Base-by-base conservation (phyloP, 1,284 basidiomycete genomes). In the Vanrija humicola region DNA sequence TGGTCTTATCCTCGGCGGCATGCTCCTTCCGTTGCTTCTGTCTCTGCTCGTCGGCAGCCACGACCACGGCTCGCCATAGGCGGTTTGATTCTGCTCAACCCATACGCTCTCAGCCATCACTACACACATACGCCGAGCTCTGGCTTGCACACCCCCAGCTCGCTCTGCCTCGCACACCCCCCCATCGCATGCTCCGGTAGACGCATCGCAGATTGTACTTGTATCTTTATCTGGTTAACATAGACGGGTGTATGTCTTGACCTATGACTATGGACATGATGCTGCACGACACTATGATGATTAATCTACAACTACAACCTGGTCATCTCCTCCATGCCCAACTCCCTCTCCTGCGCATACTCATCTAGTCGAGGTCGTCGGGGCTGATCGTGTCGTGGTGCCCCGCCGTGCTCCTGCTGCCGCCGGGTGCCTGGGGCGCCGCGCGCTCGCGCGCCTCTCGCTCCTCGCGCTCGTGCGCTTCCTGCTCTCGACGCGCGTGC, bases 1-100 rank as follows among this genome's bases (percentile, higher is more conserved):
- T 6, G 60, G 76, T 7, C 72, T 88, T 34, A 80, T 89, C 46
- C 68, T 85, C 1, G 57, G 78, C 16, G 90, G 90, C 3, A 90
- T 92, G 79, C 79, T 88, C 54, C 75, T 84, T 29, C 90, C 90
- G 6, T 80, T 83, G 39, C 45, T 79, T 9, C 71, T 87, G 58
- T 78, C 80, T 46, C 69, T 68, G 38, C 38, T 84, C 10, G 70
- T 84, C 6, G 81, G 80, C 15, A 82, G 85, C 57, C 59, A 60
- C 51, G 60, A 57, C 18, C 65, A 73, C 56, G 67, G 14, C 61
- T 5, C 21, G 21, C 21, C 38, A 46, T 52, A 52, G 46, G 40
- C 51, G 34, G 43, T 40, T 23, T 29, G 16, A n/a, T 29, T 23
- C 21, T 44, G 29, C 40, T 38, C 4, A 44, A 34, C 34, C 18